A percentile compares a stretch with the other conserved stretches of the same genome.
Conservation (phyloP, 2,329 filamentous ascomycete species). For the Leptographium galeiforme region DNA sequence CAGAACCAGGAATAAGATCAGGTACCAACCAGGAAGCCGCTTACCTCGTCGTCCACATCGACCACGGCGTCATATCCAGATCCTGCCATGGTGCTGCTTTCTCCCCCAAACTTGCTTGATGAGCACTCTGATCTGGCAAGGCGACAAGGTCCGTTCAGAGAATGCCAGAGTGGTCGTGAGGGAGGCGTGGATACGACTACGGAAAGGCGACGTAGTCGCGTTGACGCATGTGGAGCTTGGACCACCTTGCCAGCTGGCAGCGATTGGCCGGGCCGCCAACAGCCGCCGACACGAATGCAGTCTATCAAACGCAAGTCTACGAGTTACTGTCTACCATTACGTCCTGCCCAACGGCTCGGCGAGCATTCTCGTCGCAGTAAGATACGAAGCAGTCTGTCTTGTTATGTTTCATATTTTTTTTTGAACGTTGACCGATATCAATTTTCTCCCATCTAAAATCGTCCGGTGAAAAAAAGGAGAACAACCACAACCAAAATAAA, state of each 20-base stretch:
- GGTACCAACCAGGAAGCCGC: conserved; percentile 9
- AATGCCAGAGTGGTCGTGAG: background rate
- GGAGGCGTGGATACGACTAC: background rate
- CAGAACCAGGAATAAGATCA: background rate
- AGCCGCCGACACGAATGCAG: background rate
- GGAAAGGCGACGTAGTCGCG: conserved; percentile 5
- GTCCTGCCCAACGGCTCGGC: background rate
- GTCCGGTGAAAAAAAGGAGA: conserved; percentile 3
- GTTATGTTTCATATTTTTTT: background rate
- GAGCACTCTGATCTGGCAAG: background rate
- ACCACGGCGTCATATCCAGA: conserved; percentile 96
- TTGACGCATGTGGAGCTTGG: conserved; percentile 3
- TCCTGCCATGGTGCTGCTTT: conserved; percentile 47
- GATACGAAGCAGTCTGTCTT: background rate
- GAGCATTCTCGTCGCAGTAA: background rate
- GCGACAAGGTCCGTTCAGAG: too few species aligned
- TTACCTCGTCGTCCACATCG: conserved; percentile 88
- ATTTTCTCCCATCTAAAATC: conserved; percentile 6
- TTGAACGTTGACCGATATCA: conserved; percentile 2
- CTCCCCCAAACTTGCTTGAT: background rate
- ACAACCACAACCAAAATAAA: conserved; percentile 8
- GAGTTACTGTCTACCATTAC: too few species aligned
- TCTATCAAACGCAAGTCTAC: too few species aligned
- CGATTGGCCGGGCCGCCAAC: background rate
- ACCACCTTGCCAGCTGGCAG: conserved; percentile 2